Evolutionary conservation across 2,329 filamentous ascomycete species (phyloP), one percentile per base, ranked within the genome.

Genomic region (Colletotrichum neosansevieriae): DNA sequence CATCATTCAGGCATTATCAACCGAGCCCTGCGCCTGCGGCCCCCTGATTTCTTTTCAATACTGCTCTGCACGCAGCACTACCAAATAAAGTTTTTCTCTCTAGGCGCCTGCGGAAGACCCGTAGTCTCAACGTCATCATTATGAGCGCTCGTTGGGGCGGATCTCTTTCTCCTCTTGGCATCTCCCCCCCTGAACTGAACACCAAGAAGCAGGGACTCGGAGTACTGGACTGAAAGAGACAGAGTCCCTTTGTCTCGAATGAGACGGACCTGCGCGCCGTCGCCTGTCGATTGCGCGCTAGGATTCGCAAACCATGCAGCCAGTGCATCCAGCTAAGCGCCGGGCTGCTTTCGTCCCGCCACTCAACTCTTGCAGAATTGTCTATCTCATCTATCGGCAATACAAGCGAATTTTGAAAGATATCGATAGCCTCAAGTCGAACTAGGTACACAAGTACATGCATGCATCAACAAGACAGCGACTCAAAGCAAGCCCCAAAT

Each of bases 101-200:
- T 13, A 15, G 13, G 51, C 40, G n/a, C 49, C 13, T 57, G 32
- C 24, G 40, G 15, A n/a, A 50, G 24, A 10, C 54, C 50, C 53
- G 45, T 54, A 65, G 65, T 64, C 19, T 10, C 10, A 59, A 53
- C 61, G 61, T 68, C 61, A 68, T 68, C 53, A 44, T 36, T 59
- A 29, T 42, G 24, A 38, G 44, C 50, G 12, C 40, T 38, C 36
- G 24, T 58, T n/a, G 13, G 36, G 45, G 44, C 36, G 40, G 21
- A 45, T 32, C 19, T 58, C 36, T 13, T 40, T 24, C 5, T 24
- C 9, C 42, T 57, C 50, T 63, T 58, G 63, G 34, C 58, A 57
- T 15, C 21, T 32, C n/a, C 6, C 50, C 15, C 10, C 19, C n/a
- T n/a, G n/a, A n/a, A n/a, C 42, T 34, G 9, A 36, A 44, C 36